Evolutionary conservation across 2,329 filamentous ascomycete genomes (phyloP), one percentile per base, ranked within the genome.

Genomic region (Sordariomycetes sp.): DNA sequence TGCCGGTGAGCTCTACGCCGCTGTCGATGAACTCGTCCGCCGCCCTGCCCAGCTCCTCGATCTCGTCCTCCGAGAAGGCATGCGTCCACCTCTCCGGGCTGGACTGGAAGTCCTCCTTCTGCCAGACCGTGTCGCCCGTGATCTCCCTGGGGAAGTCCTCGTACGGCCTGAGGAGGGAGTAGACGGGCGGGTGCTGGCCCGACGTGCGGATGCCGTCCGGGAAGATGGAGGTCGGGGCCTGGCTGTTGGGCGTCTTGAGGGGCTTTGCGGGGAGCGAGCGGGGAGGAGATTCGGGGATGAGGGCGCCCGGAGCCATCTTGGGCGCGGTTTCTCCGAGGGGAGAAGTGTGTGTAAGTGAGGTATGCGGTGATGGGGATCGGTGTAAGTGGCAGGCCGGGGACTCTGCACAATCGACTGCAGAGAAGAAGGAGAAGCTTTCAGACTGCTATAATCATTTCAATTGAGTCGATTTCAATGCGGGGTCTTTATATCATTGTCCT

Each of bases 51-150:
- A 90, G 65, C 52, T 87, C 83, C 6, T 60, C 57, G 16, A 86
- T 61, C 54, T 88, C 82, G 3, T 73, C 67, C 0, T 66, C 55
- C 0, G 70, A 79, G 51, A 88, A 84, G 7, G 61, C 60, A 57
- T 87, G 82, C 5, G 79, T 78, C 84, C 84, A 90, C 53, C 69
- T 69, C 46, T 83, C 76, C 0, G 79, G 75, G 45, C 70, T 64
- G 42, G 70, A 55, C 35, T 61, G 63, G 48, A 79, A 85, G 21
- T 84, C 79, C 20, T 75, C 70, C 5, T 71, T 67, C 35, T 70
- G 66, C 85, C 85, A 92, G 20, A 84, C 75, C 0, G 82, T 88
- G 1, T 73, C 72, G 9, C 83, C 83, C 0, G 67, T 67, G 51
- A 88, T 86, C 39, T 79, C 59, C 39, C 73, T 72, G 28, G 84